Evolutionary conservation across 2,329 filamentous ascomycete genomes (phyloP).

Genomic region (Cryphonectria radicalis): DNA sequence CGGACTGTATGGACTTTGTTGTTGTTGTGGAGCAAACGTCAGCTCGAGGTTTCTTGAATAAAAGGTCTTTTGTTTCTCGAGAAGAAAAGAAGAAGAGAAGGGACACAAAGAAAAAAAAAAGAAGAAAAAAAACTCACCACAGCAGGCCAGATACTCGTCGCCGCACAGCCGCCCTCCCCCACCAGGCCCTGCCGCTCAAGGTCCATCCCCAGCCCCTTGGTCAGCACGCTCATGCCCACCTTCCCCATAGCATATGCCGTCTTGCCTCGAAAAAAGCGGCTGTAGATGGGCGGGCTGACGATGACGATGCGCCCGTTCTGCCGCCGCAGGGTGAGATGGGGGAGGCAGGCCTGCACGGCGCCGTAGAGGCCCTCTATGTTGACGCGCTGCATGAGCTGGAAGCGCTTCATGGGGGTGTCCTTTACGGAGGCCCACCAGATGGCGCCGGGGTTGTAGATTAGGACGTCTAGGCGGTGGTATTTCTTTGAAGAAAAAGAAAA

Average conservation of each 20-base stretch:
- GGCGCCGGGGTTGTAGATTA: slow-evolving; percentile 83
- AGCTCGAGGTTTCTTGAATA: not conserved
- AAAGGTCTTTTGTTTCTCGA: no score
- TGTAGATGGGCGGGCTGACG: slow-evolving; percentile 84
- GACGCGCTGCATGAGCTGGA: slow-evolving; percentile 76
- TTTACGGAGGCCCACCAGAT: slow-evolving; percentile 83
- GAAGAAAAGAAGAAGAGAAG: not conserved
- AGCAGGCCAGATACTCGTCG: slow-evolving; percentile 84
- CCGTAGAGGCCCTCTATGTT: slow-evolving; percentile 79
- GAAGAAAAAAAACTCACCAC: slow-evolving; percentile 52
- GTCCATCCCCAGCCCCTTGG: slow-evolving; percentile 83
- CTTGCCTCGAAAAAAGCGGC: slow-evolving; percentile 83
- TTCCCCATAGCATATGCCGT: slow-evolving; percentile 82
- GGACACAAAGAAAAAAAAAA: slow-evolving; percentile 32
- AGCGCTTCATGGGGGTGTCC: slow-evolving; percentile 75
- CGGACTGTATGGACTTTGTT: slow-evolving; percentile 67
- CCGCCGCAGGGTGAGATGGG: slow-evolving; percentile 60
- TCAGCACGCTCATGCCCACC: slow-evolving; percentile 80
- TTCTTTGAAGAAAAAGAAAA: slow-evolving; percentile 37
- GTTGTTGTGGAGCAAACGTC: not conserved
- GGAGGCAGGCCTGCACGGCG: slow-evolving; percentile 69
- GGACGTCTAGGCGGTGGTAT: slow-evolving; percentile 70
- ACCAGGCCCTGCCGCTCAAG: slow-evolving; percentile 66
- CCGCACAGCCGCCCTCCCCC: slow-evolving; percentile 62
- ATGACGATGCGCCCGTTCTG: slow-evolving; percentile 69